These are phyloP conservation scores for Eutypella sp. DNA, from an alignment of 2,329 filamentous ascomycete species.

Conservation along the genomic window DNA sequence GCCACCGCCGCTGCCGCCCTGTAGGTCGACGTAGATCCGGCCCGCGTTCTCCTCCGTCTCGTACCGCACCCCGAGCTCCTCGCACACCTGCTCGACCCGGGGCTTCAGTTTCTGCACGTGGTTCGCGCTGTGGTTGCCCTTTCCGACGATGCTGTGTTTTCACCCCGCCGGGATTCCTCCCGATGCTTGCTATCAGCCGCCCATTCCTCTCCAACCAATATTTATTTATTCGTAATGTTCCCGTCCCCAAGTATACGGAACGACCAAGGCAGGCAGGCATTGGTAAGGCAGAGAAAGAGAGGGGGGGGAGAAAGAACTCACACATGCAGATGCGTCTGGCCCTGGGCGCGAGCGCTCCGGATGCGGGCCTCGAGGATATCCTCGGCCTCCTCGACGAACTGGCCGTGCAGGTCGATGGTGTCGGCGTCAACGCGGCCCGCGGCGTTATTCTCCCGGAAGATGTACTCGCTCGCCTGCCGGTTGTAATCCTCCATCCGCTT, in stretches of 20 bases:
- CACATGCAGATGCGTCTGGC: conserved; percentile 82
- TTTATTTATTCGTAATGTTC: no score
- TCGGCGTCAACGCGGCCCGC: conserved; percentile 68
- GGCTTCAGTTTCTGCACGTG: conserved; percentile 94
- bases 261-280: no score
- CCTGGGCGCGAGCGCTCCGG: conserved; percentile 64
- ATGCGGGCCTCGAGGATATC: conserved; percentile 84
- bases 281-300: neutral
- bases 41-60: conserved; percentile 82
- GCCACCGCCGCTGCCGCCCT: conserved; percentile 66
- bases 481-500: conserved; percentile 85
- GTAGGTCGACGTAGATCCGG: conserved; percentile 80
- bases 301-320: conserved; percentile 28
- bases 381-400: conserved; percentile 93
- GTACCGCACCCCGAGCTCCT: conserved; percentile 76
- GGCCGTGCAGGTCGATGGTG: conserved; percentile 90
- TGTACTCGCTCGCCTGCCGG: conserved; percentile 84
- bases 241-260: no score
- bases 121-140: conserved; percentile 78
- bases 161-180: no score
- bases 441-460: conserved; percentile 93
- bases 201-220: neutral
- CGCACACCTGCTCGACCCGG: conserved; percentile 82
- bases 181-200: no score
- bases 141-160: conserved; percentile 70